Evolutionary conservation across 192 early-diverging fungal genomes (phyloP).

Genomic region (Podila horticola): DNA sequence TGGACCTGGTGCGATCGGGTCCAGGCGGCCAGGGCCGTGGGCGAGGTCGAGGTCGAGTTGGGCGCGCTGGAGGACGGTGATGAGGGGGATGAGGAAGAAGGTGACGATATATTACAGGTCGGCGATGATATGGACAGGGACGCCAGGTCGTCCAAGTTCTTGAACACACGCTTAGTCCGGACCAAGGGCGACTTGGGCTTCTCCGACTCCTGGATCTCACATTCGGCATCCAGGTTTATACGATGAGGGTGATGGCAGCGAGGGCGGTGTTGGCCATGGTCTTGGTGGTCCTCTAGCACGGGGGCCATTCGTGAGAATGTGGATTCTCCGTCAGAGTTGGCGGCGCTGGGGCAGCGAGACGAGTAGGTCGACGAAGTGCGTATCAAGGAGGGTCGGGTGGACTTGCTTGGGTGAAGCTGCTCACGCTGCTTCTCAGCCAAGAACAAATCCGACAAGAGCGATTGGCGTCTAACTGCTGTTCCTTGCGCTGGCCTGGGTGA

Average conservation of each 20-base stretch:
- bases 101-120: not conserved
- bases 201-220: not conserved
- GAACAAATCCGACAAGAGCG: constrained; percentile 23
- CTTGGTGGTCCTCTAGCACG: not conserved
- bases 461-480: constrained; percentile 16
- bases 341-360: constrained; percentile 3
- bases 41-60: constrained; percentile 1
- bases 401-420: not conserved
- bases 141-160: constrained; percentile 6
- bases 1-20: constrained; percentile 30
- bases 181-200: not conserved
- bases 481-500: not conserved
- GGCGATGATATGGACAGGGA: not conserved
- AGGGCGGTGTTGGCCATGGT: not conserved
- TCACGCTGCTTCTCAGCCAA: constrained; percentile 20
- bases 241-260: not conserved
- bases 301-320: not conserved
- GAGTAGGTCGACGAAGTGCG: not conserved
- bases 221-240: not conserved
- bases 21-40: constrained; percentile 14
- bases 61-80: not conserved
- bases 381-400: not conserved
- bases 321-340: constrained; percentile 1
- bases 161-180: constrained; percentile 1
- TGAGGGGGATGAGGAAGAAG: not conserved